Percentiles rank a stretch among this genome's conserved stretches.
Evolutionary conservation across 768 basidiomycete species (phyloP).

Genomic region (Boletus rufocinnamomeus): DNA sequence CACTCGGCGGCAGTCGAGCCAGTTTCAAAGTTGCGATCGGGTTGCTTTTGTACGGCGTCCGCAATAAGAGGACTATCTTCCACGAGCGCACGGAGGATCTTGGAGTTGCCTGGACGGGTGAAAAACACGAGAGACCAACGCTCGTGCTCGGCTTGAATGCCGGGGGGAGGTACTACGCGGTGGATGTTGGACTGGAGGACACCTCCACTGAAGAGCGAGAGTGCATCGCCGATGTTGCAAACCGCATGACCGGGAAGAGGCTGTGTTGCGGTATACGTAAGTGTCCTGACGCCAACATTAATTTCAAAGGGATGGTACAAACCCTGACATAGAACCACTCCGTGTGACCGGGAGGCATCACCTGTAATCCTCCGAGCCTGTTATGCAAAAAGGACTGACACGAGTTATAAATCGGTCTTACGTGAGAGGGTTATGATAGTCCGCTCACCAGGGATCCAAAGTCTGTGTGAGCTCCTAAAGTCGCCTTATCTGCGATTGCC

Average conservation of each 20-base stretch:
- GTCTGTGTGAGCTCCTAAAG: slow-evolving; percentile 69
- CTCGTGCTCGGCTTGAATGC: slow-evolving; percentile 49
- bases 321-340: slow-evolving; percentile 72
- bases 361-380: slow-evolving; percentile 68
- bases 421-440: not conserved
- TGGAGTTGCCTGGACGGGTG: slow-evolving; percentile 57
- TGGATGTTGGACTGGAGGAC: slow-evolving; percentile 66
- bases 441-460: slow-evolving; percentile 65
- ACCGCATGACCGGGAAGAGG: slow-evolving; percentile 59
- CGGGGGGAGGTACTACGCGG: slow-evolving; percentile 64
- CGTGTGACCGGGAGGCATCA: slow-evolving; percentile 59
- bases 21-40: slow-evolving; percentile 41
- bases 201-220: slow-evolving; percentile 63
- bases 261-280: slow-evolving; percentile 20
- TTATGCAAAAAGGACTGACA: slow-evolving; percentile 69
- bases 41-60: slow-evolving; percentile 37
- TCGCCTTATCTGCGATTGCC: slow-evolving; percentile 35
- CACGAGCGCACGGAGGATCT: slow-evolving; percentile 50
- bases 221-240: slow-evolving; percentile 64
- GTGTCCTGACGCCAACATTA: not conserved
- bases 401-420: not conserved
- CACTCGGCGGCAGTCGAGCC: slow-evolving; percentile 42
- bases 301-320: not conserved
- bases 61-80: slow-evolving; percentile 55
- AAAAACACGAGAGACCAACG: slow-evolving; percentile 74